phyloP scores from a whole-genome alignment of 1,284 basidiomycete species.

The Sporisorium reilianum region DNA sequence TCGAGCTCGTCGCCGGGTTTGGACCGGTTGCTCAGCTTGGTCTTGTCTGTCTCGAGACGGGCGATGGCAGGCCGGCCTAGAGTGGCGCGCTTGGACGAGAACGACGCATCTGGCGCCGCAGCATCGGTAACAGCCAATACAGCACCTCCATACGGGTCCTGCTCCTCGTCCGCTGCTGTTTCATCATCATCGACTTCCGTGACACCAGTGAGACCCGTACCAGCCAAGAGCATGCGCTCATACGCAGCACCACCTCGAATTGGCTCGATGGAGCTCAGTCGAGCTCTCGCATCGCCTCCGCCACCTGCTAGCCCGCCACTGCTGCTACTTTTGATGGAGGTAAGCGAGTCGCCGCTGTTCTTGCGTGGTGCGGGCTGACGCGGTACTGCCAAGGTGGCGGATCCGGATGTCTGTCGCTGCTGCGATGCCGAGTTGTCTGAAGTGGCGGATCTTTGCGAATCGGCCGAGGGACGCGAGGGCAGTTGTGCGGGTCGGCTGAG shows the following conservation, averaged over 20 bases:
- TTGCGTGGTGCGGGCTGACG: slow-evolving; percentile 22
- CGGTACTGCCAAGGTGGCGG: slow-evolving; percentile 20
- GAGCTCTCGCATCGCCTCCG: slow-evolving; percentile 54
- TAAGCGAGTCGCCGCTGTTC: slow-evolving; percentile 33
- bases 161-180: slow-evolving; percentile 38
- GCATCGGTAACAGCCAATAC: slow-evolving; percentile 36
- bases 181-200: slow-evolving; percentile 58
- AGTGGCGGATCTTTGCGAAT: slow-evolving; percentile 13
- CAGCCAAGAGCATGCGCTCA: slow-evolving; percentile 63
- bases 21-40: slow-evolving; percentile 1
- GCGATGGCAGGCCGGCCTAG: slow-evolving; percentile 39
- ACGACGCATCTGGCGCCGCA: slow-evolving; percentile 12
- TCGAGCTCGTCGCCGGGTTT: slow-evolving; percentile 10
- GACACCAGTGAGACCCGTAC: slow-evolving; percentile 55
- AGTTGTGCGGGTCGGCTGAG: slow-evolving; percentile 27
- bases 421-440: slow-evolving; percentile 8
- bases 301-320: slow-evolving; percentile 27
- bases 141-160: slow-evolving; percentile 55
- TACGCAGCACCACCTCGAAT: slow-evolving; percentile 62
- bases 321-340: slow-evolving; percentile 22
- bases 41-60: slow-evolving; percentile 29
- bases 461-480: slow-evolving; percentile 22
- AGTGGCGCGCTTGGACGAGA: slow-evolving; percentile 39
- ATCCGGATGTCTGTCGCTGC: slow-evolving; percentile 7
- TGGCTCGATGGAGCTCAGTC: slow-evolving; percentile 62